Conservation (phyloP, 768 basidiomycete species). For the Postia placenta region DNA sequence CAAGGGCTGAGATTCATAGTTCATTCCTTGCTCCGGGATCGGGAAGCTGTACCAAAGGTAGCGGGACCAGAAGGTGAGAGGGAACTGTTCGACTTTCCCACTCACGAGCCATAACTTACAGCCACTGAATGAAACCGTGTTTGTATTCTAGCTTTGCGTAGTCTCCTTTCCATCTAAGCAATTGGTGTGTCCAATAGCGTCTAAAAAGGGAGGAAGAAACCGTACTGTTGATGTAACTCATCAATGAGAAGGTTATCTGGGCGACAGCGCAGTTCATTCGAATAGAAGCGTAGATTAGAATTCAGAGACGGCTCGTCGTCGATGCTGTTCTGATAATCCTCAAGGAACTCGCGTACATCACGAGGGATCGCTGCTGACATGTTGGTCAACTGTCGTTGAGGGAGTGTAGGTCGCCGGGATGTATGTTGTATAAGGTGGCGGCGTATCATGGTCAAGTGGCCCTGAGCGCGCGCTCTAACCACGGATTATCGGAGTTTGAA, state of each 20-base stretch:
- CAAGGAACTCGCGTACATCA: slow-evolving; percentile 53
- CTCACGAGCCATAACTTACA: no score
- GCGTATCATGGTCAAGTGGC: no score
- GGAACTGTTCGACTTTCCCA: no score
- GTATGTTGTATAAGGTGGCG: not conserved
- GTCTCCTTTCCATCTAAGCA: slow-evolving; percentile 55
- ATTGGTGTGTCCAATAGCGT: slow-evolving; percentile 1
- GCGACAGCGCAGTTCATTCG: slow-evolving; percentile 45
- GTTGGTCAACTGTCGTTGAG: not conserved
- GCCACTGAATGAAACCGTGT: slow-evolving; percentile 76
- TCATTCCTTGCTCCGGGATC: slow-evolving; percentile 70
- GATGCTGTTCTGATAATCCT: slow-evolving; percentile 39
- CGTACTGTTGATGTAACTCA: slow-evolving; percentile 56
- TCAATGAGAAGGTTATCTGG: slow-evolving; percentile 60
- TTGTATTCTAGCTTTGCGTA: slow-evolving; percentile 57
- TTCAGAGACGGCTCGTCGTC: slow-evolving; percentile 31
- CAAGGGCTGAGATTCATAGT: slow-evolving; percentile 59
- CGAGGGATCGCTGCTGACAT: slow-evolving; percentile 30
- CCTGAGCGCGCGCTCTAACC: no score
- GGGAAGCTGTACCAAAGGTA: slow-evolving; percentile 52
- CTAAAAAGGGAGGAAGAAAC: not conserved
- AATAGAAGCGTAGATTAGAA: slow-evolving; percentile 59
- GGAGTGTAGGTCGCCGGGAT: not conserved
- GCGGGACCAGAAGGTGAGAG: no score
- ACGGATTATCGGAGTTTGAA: not conserved